Evolutionary conservation across 148 eudicot genomes (phyloP).

Genomic region (Vaccinium corymbosum): DNA sequence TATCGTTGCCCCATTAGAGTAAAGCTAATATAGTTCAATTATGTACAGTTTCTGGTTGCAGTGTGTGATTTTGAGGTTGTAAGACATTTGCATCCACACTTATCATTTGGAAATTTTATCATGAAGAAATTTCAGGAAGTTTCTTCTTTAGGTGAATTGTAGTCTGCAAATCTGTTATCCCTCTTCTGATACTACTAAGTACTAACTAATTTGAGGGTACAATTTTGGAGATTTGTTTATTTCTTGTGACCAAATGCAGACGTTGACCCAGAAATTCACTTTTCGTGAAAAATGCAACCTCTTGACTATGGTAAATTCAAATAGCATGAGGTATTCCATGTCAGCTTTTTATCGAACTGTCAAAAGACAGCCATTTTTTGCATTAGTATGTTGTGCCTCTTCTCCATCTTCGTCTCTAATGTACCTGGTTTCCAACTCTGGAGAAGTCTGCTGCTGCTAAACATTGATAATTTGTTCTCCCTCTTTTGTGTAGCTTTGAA

Average conservation of each 20-base stretch:
- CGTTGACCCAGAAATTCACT: background rate
- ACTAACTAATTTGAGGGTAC: background rate
- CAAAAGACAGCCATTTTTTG: background rate
- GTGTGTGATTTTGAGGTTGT: background rate
- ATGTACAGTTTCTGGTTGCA: background rate
- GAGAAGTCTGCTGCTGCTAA: background rate
- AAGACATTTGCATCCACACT: background rate
- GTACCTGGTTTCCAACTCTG: background rate
- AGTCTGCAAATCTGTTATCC: background rate
- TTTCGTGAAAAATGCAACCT: background rate
- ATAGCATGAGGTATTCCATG: background rate
- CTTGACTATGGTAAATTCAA: background rate
- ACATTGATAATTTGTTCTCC: background rate
- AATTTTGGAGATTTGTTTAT: background rate
- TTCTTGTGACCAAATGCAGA: background rate
- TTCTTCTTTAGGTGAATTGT: background rate
- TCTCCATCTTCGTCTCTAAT: background rate
- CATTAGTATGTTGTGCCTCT: background rate
- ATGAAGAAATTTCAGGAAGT: background rate
- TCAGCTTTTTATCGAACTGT: background rate
- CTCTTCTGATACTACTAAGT: background rate
- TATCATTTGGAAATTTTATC: constrained; percentile 7
- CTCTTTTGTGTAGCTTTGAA: background rate
- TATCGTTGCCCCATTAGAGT: background rate
- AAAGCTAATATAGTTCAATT: background rate